Base-by-base conservation (phyloP, 139 green algal genomes). In the Auxenochlorella protothecoides region DNA sequence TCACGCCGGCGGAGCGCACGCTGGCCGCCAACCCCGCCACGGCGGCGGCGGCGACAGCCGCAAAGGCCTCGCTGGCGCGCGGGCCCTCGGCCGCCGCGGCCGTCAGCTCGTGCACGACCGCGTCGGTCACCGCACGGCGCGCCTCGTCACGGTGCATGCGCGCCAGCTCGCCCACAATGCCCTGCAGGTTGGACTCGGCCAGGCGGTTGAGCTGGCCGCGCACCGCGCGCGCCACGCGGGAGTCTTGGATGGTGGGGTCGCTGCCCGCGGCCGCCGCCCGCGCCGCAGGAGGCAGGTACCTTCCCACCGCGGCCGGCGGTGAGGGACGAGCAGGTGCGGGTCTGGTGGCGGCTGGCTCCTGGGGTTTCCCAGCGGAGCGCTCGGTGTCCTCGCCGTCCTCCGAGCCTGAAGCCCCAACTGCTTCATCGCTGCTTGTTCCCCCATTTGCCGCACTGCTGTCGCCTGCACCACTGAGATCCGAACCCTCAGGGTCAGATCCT, bases 131-230 rank as follows among this genome's bases (percentile, higher is more conserved):
- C 2, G 75, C 62, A 10, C 82, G 65, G 2, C 86, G 76, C 5
- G 83, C 87, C 55, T 85, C 71, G 13, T 65, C 60, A 59, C 81
- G n/a, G 59, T 89, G 87, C 61, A 94, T 80, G 16, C 65, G 64
- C 3, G 74, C 68, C 53, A 92, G 77, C 15, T 91, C 85, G 5
- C 75, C 65, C 3, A 75, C 75, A 14, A 92, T 89, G 53, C 72
- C 65, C 69, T 84, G 75, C 54, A 95, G 73, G 80, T 91, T 95
- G 60, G 77, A 64, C 66, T 91, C 86, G 0, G 86, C 85, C 68
- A 93, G 77, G 54, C 87, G 81, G 77, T 94, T 94, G 56, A 94
- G 79, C 61, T 92, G 79, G 15, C 89, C 89, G 14, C 82, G 85
- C 60, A 93, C 76, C 4, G 81, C 78, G 8, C 82, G 74, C 68